Evolutionary conservation across 78 protist species (phyloP).

Genomic region (Dictyostelium discoideum): DNA sequence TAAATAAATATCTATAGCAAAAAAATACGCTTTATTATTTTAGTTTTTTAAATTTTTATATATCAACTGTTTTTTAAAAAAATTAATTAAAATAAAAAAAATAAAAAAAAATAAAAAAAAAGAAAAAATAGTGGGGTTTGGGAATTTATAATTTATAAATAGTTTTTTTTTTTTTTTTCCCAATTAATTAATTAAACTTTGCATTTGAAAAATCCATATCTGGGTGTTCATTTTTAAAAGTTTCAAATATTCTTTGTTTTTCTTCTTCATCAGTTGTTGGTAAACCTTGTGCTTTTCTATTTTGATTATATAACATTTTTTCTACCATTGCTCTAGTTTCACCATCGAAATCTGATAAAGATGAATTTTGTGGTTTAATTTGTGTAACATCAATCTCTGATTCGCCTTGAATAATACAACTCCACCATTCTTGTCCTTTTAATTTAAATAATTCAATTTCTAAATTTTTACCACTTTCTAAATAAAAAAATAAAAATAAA

Average conservation of each 20-base stretch:
- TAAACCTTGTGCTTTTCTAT: conserved; percentile 49
- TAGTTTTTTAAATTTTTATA: no score
- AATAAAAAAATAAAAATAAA: not conserved
- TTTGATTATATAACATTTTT: conserved; percentile 67
- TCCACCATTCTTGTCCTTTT: conserved; percentile 63
- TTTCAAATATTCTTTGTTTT: conserved; percentile 5
- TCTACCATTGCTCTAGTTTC: conserved; percentile 75
- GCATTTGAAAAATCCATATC: conserved; percentile 37
- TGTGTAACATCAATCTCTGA: conserved; percentile 41
- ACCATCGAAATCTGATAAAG: conserved; percentile 58
- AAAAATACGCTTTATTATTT: no score
- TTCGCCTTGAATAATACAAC: conserved; percentile 37
- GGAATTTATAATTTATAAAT: not conserved
- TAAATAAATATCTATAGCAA: no score
- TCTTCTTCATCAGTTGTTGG: conserved; percentile 74
- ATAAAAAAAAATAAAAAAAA: no score
- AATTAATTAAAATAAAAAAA: no score
- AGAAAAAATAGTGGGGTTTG: not conserved
- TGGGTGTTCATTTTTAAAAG: conserved; percentile 36
- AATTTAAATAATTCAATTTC: conserved; percentile 30
- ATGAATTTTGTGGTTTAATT: conserved; percentile 56
- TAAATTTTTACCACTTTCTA: conserved; percentile 45
- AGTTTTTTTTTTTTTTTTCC: not conserved
- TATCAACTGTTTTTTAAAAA: no score
- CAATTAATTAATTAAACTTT: conserved; percentile 29